Evolutionary conservation across 352 stramenopile genomes (phyloP).

Genomic region (Phytopythium boreale): DNA sequence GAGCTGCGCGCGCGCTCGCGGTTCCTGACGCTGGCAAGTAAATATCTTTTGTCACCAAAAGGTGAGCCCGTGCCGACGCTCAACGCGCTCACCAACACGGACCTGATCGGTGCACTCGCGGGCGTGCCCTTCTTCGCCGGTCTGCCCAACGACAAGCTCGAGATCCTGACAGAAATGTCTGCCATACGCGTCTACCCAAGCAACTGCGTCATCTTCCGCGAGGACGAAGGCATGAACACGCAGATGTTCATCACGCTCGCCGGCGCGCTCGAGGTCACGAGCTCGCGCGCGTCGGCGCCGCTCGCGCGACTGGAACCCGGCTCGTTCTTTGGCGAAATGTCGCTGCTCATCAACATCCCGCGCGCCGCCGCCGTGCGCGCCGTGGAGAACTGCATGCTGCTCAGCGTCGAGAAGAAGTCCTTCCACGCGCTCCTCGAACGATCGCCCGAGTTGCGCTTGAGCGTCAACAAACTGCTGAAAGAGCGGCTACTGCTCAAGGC

Average conservation of each 20-base stretch:
- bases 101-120: constrained; percentile 54
- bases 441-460: constrained; percentile 45
- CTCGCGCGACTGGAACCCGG: constrained; percentile 63
- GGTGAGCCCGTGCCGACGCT: constrained; percentile 27
- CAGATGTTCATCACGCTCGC: constrained; percentile 80
- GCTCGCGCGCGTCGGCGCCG: constrained; percentile 33
- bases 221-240: constrained; percentile 74
- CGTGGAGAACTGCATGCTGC: constrained; percentile 70
- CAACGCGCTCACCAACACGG: constrained; percentile 64
- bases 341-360: constrained; percentile 74
- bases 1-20: constrained; percentile 41
- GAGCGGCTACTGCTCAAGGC: constrained; percentile 69
- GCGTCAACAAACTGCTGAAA: constrained; percentile 59
- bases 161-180: constrained; percentile 63
- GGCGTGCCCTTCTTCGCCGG: constrained; percentile 74
- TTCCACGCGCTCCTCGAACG: constrained; percentile 66
- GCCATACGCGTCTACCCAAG: constrained; percentile 74
- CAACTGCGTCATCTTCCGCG: constrained; percentile 63
- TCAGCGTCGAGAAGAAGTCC: constrained; percentile 74
- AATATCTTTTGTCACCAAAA: constrained; percentile 32
- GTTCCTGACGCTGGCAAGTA: constrained; percentile 30
- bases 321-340: constrained; percentile 84
- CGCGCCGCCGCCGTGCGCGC: constrained; percentile 65
- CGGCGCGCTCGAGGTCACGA: constrained; percentile 60
- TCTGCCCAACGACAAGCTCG: constrained; percentile 57